Evolutionary conservation across 495 filamentous ascomycete genomes (phyloP), one percentile per base, ranked within the genome.

Genomic region (Penicillium bovifimosum): DNA sequence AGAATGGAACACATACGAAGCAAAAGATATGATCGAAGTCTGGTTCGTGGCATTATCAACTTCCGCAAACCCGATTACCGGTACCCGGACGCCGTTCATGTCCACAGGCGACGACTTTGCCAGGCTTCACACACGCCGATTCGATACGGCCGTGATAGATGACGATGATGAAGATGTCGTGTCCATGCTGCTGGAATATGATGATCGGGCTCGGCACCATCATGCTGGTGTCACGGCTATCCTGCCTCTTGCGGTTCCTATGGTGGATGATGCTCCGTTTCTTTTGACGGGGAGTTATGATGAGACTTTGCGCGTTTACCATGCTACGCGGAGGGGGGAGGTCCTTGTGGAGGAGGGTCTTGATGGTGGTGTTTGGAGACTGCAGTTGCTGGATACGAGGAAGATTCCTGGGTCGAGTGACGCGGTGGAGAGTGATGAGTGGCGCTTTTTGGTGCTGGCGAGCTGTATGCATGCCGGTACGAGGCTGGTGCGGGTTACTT

Each of bases 381-480:
- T 98, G 54, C 86, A 86, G 60, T 57, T 87, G 39, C 60, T 91
- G 16, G 51, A 62, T 16, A 56, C 64, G 11, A 47, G 63, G 46
- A 17, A 41, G 24, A 8, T 18, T 2, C n/a, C 20, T 13, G 47
- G 28, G 2, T 47, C 47, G 14, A 52, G 41, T 9, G 28, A 29
- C 6, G 40, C 14, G 13, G 36, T 49, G 14, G 50, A 48, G 10
- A 20, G 50, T 18, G 20, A 29, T 2, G 56, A 43, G 6, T 73
- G 68, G 63, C 65, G 45, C 11, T 78, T 77, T 8, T 56, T 79
- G 40, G 76, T 97, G 20, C 71, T 98, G 50, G 93, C 86, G 11
- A 93, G 88, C 42, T 96, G 92, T 61, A 97, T 97, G 93, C 87
- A 96, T 71, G 88, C 84, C 1, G 93, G 93, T 11, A 79, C 79